Conservation (phyloP, 2,329 filamentous ascomycete species). For the Exophiala xenobiotica region DNA sequence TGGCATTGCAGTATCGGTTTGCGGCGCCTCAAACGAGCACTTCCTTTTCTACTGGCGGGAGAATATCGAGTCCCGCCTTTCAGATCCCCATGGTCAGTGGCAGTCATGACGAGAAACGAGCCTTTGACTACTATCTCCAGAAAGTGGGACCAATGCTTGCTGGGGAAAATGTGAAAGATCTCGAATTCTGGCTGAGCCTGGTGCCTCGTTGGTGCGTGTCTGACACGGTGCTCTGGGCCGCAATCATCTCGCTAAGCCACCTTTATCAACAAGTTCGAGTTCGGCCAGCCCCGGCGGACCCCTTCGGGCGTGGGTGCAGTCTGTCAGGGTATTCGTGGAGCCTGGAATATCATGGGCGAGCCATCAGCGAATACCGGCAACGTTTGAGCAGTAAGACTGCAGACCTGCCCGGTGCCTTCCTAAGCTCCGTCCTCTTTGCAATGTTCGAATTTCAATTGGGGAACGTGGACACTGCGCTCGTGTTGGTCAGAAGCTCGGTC, state of each 20-base stretch:
- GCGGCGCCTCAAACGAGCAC: background rate
- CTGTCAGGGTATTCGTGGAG: background rate
- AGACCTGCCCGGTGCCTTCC: background rate
- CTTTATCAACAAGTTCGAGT: background rate
- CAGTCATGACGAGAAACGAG: background rate
- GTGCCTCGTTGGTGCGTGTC: background rate
- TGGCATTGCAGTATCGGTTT: background rate
- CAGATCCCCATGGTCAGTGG: background rate
- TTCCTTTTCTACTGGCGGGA: background rate
- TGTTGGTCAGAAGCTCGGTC: background rate
- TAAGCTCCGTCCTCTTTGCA: conserved; percentile 48
- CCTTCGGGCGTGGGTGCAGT: background rate
- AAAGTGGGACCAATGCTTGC: background rate
- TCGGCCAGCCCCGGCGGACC: background rate
- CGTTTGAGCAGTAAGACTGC: background rate
- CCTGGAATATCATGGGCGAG: background rate
- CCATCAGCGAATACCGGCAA: background rate
- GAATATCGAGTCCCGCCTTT: background rate
- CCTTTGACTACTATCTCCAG: background rate
- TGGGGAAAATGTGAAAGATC: background rate
- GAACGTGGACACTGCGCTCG: background rate
- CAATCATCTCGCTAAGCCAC: background rate
- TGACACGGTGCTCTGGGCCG: background rate
- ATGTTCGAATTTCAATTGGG: conserved; percentile 44
- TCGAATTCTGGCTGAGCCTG: background rate